Base-by-base conservation (phyloP, 176 grass and related monocot species). In the Elaeis guineensis region DNA sequence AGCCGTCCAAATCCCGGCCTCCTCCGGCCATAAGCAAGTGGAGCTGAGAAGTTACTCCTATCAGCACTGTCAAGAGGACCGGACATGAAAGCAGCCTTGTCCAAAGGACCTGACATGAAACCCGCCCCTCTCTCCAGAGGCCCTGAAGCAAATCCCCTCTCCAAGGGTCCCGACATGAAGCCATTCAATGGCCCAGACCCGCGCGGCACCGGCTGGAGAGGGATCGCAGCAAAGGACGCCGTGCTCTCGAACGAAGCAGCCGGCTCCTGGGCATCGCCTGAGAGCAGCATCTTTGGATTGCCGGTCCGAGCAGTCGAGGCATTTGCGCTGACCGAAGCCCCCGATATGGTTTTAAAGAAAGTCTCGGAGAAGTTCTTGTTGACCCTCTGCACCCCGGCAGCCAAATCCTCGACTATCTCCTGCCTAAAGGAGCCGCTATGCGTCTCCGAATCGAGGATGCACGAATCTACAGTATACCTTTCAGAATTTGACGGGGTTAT, bases 271-370 rank as follows among this genome's bases (percentile, higher is more conserved):
- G 72, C 18, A 6, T 87, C 85, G 1, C 30, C 71, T 8, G 67
- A 68, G 25, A 79, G 69, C 12, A 81, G 82, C 25, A 95, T 67
- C 49, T 69, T 80, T 19, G 70, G 78, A 52, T 82, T 95, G 58
- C 78, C 85, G 7, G 89, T 95, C 26, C 89, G 73, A 28, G 72
- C 82, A 23, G 85, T 85, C 17, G 89, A 89, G 3, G 75, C 79
- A 69, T 95, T 95, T 18, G 89, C 89, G 50, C 89, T 95, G 1
- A 95, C 89, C 6, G 89, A 95, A 52, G 89, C 89, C 5, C 89
- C 89, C 0, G 89, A 95, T 64, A 95, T 95, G 5, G 89, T 50
- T 64, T 82, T 77, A 72, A 95, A 95, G 59, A 79, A 82, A 30
- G 84, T 82, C 55, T 87, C 84, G 5, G 71, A 74, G 67, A 65